A percentile compares a stretch with the other conserved stretches of the same genome.
These are phyloP conservation scores for Talaromyces marneffei DNA, from an alignment of 2,329 filamentous ascomycete species.

Conservation along the genomic window DNA sequence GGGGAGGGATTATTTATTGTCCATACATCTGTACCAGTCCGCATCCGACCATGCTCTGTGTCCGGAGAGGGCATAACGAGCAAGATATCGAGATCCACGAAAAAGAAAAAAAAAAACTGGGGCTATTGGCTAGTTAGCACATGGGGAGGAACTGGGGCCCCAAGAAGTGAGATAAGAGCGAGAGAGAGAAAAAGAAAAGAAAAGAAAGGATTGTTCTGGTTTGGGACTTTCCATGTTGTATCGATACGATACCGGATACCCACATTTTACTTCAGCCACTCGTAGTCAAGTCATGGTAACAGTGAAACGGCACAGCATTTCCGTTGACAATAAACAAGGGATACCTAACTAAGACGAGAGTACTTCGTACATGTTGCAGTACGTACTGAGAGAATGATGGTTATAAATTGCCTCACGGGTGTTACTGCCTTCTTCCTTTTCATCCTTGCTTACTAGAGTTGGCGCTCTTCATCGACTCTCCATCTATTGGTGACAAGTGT, in stretches of 20 bases:
- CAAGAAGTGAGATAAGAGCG: not conserved
- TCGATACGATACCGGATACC: not conserved
- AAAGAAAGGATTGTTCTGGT: not conserved
- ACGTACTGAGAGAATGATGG: not conserved
- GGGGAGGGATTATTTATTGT: conserved; percentile 1
- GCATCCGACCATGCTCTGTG: conserved; percentile 10
- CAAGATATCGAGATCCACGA: not conserved
- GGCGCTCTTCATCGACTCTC: not conserved
- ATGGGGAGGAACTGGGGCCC: conserved; percentile 11
- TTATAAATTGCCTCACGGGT: not conserved
- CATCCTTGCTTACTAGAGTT: not conserved
- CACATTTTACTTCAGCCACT: conserved; percentile 1
- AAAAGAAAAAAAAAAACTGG: conserved; percentile 6
- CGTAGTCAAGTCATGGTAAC: not conserved
- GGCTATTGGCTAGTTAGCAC: conserved; percentile 7
- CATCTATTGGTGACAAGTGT: not conserved
- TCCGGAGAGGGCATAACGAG: conserved; percentile 1
- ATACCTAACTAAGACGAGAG: not conserved
- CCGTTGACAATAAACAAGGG: not conserved
- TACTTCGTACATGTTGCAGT: not conserved
- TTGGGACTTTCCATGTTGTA: not conserved
- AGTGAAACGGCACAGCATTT: not conserved
- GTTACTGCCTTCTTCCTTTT: not conserved
- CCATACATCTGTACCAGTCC: conserved; percentile 10
- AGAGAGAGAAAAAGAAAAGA: not conserved